A percentile compares a stretch with the other conserved stretches of the same genome.
Conservation (phyloP, 2,329 filamentous ascomycete genomes). For the Ceratocystis cacaofunesta region DNA sequence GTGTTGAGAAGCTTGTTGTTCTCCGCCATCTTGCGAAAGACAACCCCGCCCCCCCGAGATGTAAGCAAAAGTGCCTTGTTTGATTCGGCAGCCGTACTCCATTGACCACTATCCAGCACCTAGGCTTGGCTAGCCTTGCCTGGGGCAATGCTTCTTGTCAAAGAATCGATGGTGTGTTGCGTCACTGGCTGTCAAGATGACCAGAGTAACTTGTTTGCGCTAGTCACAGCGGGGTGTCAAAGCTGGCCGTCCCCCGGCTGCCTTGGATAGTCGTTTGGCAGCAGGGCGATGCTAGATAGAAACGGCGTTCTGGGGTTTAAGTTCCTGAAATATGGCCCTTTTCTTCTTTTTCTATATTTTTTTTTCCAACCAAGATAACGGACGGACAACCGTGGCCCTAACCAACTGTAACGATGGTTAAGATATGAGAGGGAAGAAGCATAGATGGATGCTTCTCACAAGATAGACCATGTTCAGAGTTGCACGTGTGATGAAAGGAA, state of each 20-base stretch:
- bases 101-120: slow-evolving; percentile 57
- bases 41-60: too few species aligned
- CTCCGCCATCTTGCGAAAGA: too few species aligned
- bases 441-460: too few species aligned
- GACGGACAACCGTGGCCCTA: too few species aligned
- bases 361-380: too few species aligned
- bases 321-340: too few species aligned
- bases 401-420: too few species aligned
- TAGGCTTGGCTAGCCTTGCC: slow-evolving; percentile 56
- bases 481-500: slow-evolving; percentile 65
- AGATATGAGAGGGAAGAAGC: too few species aligned
- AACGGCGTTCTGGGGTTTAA: too few species aligned
- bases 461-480: slow-evolving; percentile 62
- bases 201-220: slow-evolving; percentile 47
- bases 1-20: too few species aligned
- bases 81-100: slow-evolving; percentile 60
- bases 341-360: too few species aligned
- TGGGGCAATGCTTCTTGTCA: slow-evolving; percentile 46
- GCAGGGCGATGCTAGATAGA: slow-evolving; percentile 46
- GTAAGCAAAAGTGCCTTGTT: too few species aligned
- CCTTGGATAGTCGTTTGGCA: slow-evolving; percentile 49
- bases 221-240: slow-evolving; percentile 34
- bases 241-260: slow-evolving; percentile 42
- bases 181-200: slow-evolving; percentile 54
- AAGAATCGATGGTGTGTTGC: slow-evolving; percentile 54